Evolutionary conservation across 108 stramenopile genomes (phyloP).

Genomic region (Hondaea fermentalgiana): DNA sequence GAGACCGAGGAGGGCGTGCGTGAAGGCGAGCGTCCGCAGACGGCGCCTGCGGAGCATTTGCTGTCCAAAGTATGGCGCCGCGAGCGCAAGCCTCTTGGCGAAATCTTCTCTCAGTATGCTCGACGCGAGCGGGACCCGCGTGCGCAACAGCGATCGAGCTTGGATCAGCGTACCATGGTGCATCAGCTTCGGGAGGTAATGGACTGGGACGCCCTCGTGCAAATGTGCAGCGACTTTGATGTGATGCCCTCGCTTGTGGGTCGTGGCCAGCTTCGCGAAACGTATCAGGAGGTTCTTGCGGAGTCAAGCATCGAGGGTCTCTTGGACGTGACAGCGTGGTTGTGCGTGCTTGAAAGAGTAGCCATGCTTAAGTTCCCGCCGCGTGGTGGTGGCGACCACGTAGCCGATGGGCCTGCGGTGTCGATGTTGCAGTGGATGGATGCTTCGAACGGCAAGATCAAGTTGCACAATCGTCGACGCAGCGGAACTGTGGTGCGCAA

Average conservation of each 20-base stretch:
- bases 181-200: neutral
- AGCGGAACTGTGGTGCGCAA: neutral
- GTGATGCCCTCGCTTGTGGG: neutral
- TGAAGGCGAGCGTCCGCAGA: neutral
- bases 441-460: neutral
- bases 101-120: neutral
- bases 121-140: neutral
- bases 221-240: constrained; percentile 15
- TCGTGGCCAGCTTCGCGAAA: neutral
- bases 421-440: constrained; percentile 19
- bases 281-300: neutral
- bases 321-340: neutral
- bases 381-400: neutral
- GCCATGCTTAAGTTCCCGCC: neutral
- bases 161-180: neutral
- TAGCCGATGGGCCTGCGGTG: neutral
- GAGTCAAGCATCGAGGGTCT: neutral
- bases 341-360: neutral
- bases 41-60: neutral
- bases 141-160: neutral
- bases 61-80: neutral
- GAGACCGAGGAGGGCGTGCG: neutral
- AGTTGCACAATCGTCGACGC: neutral
- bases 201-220: neutral
- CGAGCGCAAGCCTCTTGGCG: neutral